Evolutionary conservation across 768 basidiomycete species (phyloP).

Genomic region (Rhodotorula kratochvilovae): DNA sequence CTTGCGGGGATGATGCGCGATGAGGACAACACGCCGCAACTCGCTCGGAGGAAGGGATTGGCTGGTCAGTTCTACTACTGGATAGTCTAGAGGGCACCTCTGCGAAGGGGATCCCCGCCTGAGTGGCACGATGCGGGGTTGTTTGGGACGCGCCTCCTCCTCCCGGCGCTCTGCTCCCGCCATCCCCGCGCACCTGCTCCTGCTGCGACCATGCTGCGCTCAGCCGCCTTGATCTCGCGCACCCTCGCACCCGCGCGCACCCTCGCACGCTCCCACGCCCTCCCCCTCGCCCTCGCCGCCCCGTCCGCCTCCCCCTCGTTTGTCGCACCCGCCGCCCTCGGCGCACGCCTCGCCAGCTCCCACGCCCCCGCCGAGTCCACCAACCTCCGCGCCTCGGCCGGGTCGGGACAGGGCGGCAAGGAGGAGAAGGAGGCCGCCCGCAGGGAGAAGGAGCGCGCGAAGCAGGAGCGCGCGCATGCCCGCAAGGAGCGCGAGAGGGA

Average conservation of each 20-base stretch:
- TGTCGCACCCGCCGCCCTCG: background rate
- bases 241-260: background rate
- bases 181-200: background rate
- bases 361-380: background rate
- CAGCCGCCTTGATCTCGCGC: background rate
- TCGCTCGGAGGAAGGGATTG: too few relatives aligned
- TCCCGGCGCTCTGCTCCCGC: background rate
- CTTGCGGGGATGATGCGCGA: too few relatives aligned
- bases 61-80: too few relatives aligned
- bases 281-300: background rate
- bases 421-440: conserved; percentile 18
- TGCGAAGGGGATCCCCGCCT: too few relatives aligned
- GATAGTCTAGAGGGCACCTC: too few relatives aligned
- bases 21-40: too few relatives aligned
- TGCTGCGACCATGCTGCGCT: background rate
- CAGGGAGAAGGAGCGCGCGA: conserved; percentile 16
- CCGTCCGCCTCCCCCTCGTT: background rate
- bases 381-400: conserved; percentile 1
- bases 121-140: too few relatives aligned
- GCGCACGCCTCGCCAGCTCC: background rate
- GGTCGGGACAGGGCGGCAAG: conserved; percentile 22
- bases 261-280: background rate
- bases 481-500: conserved; percentile 25
- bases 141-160: too few relatives aligned
- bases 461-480: background rate